Percentiles rank a stretch among this genome's conserved stretches.
phyloP scores from a whole-genome alignment of 305 asterid species.

The Solanum hybrid region DNA sequence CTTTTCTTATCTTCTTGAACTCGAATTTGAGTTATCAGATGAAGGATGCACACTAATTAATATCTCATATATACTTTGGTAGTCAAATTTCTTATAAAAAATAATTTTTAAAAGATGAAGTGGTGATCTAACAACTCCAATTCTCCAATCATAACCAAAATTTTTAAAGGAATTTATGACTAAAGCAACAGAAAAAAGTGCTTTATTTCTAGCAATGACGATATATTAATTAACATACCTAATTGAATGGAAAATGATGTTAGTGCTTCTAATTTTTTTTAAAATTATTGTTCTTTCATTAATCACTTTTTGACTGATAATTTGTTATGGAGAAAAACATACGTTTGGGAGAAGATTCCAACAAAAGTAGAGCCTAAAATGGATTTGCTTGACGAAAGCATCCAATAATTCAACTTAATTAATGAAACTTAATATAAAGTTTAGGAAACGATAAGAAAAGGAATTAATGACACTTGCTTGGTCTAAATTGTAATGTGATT shows the following conservation, averaged over 20 bases:
- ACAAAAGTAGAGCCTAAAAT: background rate
- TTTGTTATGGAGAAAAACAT: background rate
- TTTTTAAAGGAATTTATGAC: no score
- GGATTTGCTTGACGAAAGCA: background rate
- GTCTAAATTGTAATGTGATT: background rate
- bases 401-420: background rate
- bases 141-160: no score
- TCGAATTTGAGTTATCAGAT: no score
- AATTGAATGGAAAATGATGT: no score
- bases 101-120: no score
- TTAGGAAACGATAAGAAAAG: background rate
- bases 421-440: background rate
- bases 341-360: background rate
- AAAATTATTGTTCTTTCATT: background rate
- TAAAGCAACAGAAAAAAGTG: no score
- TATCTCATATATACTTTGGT: background rate
- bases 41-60: background rate
- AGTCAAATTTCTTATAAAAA: no score
- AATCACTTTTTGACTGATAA: slow-evolving; percentile 1
- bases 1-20: no score
- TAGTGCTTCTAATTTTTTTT: no score
- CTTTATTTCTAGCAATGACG: no score
- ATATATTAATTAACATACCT: no score
- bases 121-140: no score
- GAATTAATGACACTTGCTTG: background rate